Base-by-base conservation (phyloP, 331 rosid genomes). In the Rosa hybrid region DNA sequence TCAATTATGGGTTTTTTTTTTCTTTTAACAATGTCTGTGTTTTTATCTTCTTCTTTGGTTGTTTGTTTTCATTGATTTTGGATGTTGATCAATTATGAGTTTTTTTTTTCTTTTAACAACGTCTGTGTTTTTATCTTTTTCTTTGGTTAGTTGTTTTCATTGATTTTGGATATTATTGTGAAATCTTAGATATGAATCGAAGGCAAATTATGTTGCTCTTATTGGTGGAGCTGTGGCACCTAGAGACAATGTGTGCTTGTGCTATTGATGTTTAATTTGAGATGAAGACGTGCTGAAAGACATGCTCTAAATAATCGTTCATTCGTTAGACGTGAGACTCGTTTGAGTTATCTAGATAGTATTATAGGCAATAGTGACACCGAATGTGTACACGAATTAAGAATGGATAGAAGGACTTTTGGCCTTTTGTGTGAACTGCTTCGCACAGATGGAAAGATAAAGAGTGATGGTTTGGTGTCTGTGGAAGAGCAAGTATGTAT, bases 401-500 rank as follows among this genome's bases (percentile, higher is more conserved):
- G 75, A 71, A 70, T 71, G 41, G 49, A 51, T 30, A 71, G 18
- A 56, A 51, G 7, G 3, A 68, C 23, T 14, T 53, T 51, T 51
- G 10, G 30, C 8, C 0, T 51, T 41, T 27, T 51, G n/a, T 65
- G 67, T 44, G 62, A 27, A 0, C 0, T 72, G 20, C 46, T 80
- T 1, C 41, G 41, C 1, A n/a, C 5, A 0, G 0, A 38, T 41
- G 38, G 70, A 20, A 23, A 57, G 30, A 1, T 51, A 73, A 27
- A 27, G 20, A 38, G 27, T 8, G 48, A 73, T 56, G 71, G 48
- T 1, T 25, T 18, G 18, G 60, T 79, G 25, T 8, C 20, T 4
- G 4, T 79, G 7, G 78, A 79, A 45, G 77, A 71, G 64, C 51
- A 79, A 56, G 49, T 51, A 5, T 27, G 72, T 13, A 49, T 50